Evolutionary conservation across 345 rosid species (phyloP), one percentile per base, ranked within the genome.

Genomic region (Erucastrum elatum): DNA sequence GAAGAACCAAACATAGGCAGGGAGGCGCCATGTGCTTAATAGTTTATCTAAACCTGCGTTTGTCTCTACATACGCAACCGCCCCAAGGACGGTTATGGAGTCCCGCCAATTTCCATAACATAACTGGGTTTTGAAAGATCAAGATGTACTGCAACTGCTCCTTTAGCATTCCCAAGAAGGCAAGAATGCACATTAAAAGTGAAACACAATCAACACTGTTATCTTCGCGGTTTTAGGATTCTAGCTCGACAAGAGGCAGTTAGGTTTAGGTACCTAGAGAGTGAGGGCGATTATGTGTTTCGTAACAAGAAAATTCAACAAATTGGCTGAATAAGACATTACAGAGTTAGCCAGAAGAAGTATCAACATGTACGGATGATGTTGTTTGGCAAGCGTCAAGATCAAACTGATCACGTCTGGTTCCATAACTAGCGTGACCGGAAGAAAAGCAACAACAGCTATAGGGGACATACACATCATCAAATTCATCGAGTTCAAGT

Each of bases 201-300:
- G 31, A 15, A 59, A 59, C 33, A 10, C 33, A 59, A 25, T 15
- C 41, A 63, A 33, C 26, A 31, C 31, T 31, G 4, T 6, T 94
- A 21, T 21, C 21, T 21, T 21, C 21, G 1, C 21, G 21, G 21
- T 21, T 21, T 21, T 21, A 21, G 21, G 21, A 21, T 21, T 21
- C 21, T 21, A 21, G 21, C 21, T 21, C 1, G 21, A 21, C 21
- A 21, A 21, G 21, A 21, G 21, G 21, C 21, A 21, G 21, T 21
- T 21, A 21, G 1, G 70, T 3, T 0, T 6, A 11, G 39, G 17
- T 12, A 92, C 97, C 97, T 92, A 98, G 84, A 94, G 97, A 0
- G 99, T 92, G 64, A 95, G 83, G 30, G 99, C 96, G 74, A 97
- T 92, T 33, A 98, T 95, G 83, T 92, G 92, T 84, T 90, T 91